Conservation (phyloP, 768 basidiomycete genomes). For the Trichaptum fuscoviolaceum region DNA sequence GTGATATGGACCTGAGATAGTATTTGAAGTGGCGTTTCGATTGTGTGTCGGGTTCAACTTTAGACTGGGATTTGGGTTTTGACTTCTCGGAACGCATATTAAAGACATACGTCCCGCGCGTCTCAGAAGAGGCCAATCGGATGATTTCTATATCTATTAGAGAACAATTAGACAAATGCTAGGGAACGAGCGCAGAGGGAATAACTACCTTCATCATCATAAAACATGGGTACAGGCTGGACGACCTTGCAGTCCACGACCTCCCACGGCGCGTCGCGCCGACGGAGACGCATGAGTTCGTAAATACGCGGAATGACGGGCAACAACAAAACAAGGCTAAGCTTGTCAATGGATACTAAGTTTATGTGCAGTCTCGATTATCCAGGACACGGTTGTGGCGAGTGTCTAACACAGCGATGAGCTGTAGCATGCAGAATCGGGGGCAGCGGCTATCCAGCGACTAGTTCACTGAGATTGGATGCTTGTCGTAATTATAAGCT, state of each 20-base stretch:
- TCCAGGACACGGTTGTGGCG: background rate
- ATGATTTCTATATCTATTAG: constrained; percentile 27
- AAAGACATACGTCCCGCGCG: constrained; percentile 59
- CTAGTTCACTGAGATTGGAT: background rate
- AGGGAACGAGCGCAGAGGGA: constrained; percentile 13
- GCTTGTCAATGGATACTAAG: background rate
- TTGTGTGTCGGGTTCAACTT: background rate
- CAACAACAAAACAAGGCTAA: background rate
- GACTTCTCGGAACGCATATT: constrained; percentile 13
- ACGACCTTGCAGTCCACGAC: constrained; percentile 64
- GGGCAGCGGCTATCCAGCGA: background rate
- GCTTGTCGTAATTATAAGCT: background rate
- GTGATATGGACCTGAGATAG: background rate
- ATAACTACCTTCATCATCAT: constrained; percentile 53
- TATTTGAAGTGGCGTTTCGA: background rate
- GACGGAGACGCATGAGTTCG: constrained; percentile 5
- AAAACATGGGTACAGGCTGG: constrained; percentile 54
- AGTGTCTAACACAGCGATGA: background rate
- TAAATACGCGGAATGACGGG: background rate
- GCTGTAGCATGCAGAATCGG: background rate
- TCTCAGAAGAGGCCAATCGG: constrained; percentile 46
- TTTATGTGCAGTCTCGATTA: background rate
- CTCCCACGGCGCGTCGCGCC: constrained; percentile 61
- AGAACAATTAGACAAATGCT: constrained; percentile 1
- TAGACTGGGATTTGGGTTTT: background rate